phyloP scores from a whole-genome alignment of 768 basidiomycete genomes.

The Lactarius akahatsu region DNA sequence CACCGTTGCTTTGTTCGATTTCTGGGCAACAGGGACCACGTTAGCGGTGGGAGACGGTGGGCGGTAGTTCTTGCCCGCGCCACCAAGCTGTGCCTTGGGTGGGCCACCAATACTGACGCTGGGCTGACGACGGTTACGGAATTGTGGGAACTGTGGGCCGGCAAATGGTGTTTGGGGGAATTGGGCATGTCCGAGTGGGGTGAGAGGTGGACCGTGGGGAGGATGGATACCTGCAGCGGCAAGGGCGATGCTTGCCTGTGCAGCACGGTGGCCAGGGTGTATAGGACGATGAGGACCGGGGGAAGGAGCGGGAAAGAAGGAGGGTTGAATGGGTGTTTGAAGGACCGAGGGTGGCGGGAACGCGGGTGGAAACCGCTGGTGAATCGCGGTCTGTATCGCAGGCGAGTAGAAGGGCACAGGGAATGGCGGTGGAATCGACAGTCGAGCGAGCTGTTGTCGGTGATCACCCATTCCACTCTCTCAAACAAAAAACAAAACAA shows the following conservation, averaged over 20 bases:
- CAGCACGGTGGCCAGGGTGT: constrained; percentile 47
- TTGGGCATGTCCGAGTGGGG: constrained; percentile 60
- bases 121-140: constrained; percentile 60
- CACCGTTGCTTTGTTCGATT: constrained; percentile 66
- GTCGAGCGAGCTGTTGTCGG: constrained; percentile 52
- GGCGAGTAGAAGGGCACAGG: constrained; percentile 61
- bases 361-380: constrained; percentile 56
- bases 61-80: constrained; percentile 73
- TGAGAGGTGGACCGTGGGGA: constrained; percentile 54
- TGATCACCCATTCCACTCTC: constrained; percentile 34
- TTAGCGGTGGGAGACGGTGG: constrained; percentile 50
- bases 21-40: constrained; percentile 33
- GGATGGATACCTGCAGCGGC: constrained; percentile 60
- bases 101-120: constrained; percentile 78
- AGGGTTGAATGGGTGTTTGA: constrained; percentile 74
- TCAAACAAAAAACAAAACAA: background rate
- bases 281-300: constrained; percentile 52
- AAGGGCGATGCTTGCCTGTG: constrained; percentile 60
- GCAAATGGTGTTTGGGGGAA: constrained; percentile 52
- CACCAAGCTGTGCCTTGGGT: constrained; percentile 83
- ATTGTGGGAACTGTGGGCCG: constrained; percentile 38
- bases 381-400: constrained; percentile 57
- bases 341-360: constrained; percentile 48
- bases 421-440: constrained; percentile 56
- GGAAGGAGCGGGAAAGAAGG: constrained; percentile 54